These are phyloP conservation scores for Coccinonectria pachysandricola DNA, from an alignment of 2,329 filamentous ascomycete genomes.

Conservation along the genomic window DNA sequence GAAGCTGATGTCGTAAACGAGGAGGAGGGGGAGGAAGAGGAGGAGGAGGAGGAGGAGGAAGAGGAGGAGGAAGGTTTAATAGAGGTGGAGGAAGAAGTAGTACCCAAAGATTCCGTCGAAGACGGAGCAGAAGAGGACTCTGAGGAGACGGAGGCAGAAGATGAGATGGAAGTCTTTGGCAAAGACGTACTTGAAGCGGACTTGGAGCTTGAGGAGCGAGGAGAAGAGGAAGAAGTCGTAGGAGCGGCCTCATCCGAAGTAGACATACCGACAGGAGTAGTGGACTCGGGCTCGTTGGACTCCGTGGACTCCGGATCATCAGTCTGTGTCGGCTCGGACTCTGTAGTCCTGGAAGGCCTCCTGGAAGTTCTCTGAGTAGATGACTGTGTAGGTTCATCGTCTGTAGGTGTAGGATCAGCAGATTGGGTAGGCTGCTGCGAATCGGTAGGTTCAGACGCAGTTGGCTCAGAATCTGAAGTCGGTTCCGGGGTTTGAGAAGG, in stretches of 20 bases:
- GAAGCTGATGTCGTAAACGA: conserved; percentile 8
- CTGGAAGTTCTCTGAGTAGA: too few species aligned
- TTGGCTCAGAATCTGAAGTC: too few species aligned
- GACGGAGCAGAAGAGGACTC: conserved; percentile 6
- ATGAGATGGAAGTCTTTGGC: too few species aligned
- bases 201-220: conserved; percentile 18
- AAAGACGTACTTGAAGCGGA: conserved; percentile 25
- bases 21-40: conserved; percentile 20
- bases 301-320: conserved; percentile 7
- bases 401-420: conserved; percentile 9
- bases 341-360: too few species aligned
- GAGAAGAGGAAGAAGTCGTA: conserved; percentile 17
- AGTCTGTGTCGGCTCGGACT: conserved; percentile 6
- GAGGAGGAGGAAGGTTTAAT: conserved; percentile 15
- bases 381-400: conserved; percentile 5
- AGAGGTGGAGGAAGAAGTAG: not conserved
- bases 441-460: too few species aligned
- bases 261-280: conserved; percentile 22
- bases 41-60: conserved; percentile 20
- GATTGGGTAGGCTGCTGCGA: too few species aligned
- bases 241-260: conserved; percentile 16
- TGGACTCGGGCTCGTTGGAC: conserved; percentile 8
- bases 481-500: conserved; percentile 3
- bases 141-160: too few species aligned
- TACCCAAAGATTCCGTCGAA: conserved; percentile 6